Evolutionary conservation across 805 yeast genomes (phyloP).

Genomic region (Ogataea saltuana): DNA sequence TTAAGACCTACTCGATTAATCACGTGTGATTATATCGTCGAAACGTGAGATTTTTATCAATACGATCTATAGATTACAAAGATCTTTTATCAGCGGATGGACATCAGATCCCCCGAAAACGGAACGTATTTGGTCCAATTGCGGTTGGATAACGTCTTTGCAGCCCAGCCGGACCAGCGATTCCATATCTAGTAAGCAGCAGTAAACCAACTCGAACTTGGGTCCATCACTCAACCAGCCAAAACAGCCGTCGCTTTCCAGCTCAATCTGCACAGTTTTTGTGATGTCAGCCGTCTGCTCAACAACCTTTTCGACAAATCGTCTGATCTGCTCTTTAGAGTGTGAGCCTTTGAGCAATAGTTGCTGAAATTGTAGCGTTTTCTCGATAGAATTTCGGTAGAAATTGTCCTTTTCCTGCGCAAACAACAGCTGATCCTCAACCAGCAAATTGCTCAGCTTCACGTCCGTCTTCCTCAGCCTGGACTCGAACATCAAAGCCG

Average conservation of each 20-base stretch:
- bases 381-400: conserved; percentile 51
- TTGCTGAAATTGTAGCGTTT: conserved; percentile 17
- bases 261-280: conserved; percentile 9
- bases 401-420: conserved; percentile 68
- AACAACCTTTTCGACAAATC: neutral
- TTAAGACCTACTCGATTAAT: too few species aligned
- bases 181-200: conserved; percentile 15
- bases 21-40: neutral
- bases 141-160: neutral
- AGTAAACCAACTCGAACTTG: conserved; percentile 26
- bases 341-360: conserved; percentile 1
- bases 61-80: conserved; percentile 2
- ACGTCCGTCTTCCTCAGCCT: conserved; percentile 5
- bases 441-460: conserved; percentile 11
- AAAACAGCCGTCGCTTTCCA: conserved; percentile 30
- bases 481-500: neutral
- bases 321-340: conserved; percentile 1
- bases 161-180: conserved; percentile 7
- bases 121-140: neutral
- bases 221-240: conserved; percentile 33
- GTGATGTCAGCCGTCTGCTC: conserved; percentile 6
- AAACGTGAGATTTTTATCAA: too few species aligned
- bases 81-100: conserved; percentile 22
- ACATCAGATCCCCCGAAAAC: conserved; percentile 1
- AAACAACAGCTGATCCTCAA: conserved; percentile 46